Percentiles rank a stretch among this genome's conserved stretches.
phyloP scores from a whole-genome alignment of 148 eudicot genomes.

The Talinum fruticosum region DNA sequence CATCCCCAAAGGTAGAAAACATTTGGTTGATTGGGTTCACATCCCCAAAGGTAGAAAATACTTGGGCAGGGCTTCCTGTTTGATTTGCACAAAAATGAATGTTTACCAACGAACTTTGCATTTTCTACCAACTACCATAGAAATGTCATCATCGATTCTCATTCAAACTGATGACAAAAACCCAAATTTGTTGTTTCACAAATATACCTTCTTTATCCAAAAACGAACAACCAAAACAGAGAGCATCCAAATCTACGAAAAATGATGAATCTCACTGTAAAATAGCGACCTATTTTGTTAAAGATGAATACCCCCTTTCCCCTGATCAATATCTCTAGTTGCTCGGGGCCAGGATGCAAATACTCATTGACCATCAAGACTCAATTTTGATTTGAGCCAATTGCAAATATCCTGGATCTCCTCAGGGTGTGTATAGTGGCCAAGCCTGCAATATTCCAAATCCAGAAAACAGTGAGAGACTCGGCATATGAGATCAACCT shows the following conservation, averaged over 20 bases:
- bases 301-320: conserved; percentile 17
- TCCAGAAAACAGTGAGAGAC: conserved; percentile 2
- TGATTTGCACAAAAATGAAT: background rate
- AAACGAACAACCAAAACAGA: background rate
- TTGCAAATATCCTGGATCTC: conserved; percentile 74
- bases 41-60: background rate
- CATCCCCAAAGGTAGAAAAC: background rate
- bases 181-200: background rate
- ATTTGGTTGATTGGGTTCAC: no score
- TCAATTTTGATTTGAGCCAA: conserved; percentile 79
- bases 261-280: conserved; percentile 10
- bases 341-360: background rate
- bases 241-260: background rate
- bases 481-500: background rate
- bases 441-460: conserved; percentile 53
- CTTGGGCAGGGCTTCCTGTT: background rate
- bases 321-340: background rate
- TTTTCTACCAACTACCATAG: background rate
- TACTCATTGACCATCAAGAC: conserved; percentile 44
- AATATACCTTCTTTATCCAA: background rate
- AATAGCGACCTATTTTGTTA: conserved; percentile 10
- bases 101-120: background rate
- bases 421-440: conserved; percentile 84
- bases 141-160: background rate
- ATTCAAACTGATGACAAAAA: background rate